Evolutionary conservation across 768 basidiomycete genomes (phyloP).

Genomic region (Boletus pseudopeckii): DNA sequence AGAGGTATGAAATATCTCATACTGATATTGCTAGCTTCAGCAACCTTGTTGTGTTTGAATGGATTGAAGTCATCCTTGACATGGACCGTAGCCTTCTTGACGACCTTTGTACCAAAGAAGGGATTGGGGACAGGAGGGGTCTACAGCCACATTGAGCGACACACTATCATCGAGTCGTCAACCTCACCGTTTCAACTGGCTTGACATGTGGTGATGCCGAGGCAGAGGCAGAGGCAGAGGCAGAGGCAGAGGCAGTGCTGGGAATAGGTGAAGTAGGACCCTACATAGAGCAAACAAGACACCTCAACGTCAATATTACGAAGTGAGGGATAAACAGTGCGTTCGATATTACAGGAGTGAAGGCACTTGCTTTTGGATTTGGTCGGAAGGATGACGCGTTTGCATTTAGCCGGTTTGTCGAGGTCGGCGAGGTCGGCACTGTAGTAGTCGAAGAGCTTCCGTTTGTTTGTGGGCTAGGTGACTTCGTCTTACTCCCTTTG

Average conservation of each 20-base stretch:
- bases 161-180: background rate
- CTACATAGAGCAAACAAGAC: constrained; percentile 30
- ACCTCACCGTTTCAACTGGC: constrained; percentile 48
- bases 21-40: constrained; percentile 73
- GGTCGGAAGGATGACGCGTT: constrained; percentile 91
- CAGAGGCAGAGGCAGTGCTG: constrained; percentile 39
- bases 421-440: constrained; percentile 50
- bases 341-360: constrained; percentile 55
- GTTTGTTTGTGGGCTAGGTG: constrained; percentile 29
- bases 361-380: constrained; percentile 73
- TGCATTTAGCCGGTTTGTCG: constrained; percentile 71
- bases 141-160: constrained; percentile 24
- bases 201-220: constrained; percentile 64
- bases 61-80: constrained; percentile 98
- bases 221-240: constrained; percentile 42
- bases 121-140: constrained; percentile 63
- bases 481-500: constrained; percentile 54
- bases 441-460: constrained; percentile 33
- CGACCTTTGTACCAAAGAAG: constrained; percentile 81
- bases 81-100: constrained; percentile 77
- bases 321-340: constrained; percentile 3
- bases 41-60: constrained; percentile 83
- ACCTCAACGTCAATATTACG: constrained; percentile 18
- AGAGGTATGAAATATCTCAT: constrained; percentile 31
- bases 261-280: constrained; percentile 46